Percentiles rank a stretch among this genome's conserved stretches.
These are phyloP conservation scores for Russula lepida DNA, from an alignment of 768 basidiomycete genomes.

Conservation along the genomic window DNA sequence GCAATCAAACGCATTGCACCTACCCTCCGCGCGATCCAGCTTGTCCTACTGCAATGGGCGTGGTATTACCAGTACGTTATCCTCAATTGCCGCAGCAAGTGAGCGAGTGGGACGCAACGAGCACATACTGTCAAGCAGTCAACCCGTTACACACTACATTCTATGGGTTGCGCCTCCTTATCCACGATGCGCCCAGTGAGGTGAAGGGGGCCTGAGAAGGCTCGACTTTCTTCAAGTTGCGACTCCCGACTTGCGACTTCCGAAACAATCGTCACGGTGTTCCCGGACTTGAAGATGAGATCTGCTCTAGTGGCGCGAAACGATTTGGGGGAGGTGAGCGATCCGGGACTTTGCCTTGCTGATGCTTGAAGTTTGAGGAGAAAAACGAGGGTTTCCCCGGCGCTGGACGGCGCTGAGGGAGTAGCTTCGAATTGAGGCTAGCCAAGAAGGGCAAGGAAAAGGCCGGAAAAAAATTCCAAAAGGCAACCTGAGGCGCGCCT, in stretches of 20 bases:
- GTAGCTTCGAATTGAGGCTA: slow-evolving; percentile 21
- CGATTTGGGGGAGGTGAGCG: slow-evolving; percentile 12
- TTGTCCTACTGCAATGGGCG: background rate
- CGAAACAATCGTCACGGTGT: background rate
- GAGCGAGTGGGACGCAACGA: background rate
- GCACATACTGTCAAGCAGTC: background rate
- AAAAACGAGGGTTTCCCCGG: slow-evolving; percentile 19
- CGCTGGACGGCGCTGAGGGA: slow-evolving; percentile 18
- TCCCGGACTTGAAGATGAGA: background rate
- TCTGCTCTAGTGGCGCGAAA: background rate
- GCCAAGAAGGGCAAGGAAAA: slow-evolving; percentile 21
- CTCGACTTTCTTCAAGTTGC: background rate
- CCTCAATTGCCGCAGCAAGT: background rate
- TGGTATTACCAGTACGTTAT: background rate
- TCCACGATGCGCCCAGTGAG: background rate
- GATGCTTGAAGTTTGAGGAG: slow-evolving; percentile 13
- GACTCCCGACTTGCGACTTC: background rate
- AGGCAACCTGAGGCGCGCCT: slow-evolving; percentile 21
- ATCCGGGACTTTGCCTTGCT: slow-evolving; percentile 8
- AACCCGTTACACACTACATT: background rate
- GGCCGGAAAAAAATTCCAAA: slow-evolving; percentile 21
- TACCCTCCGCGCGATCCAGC: background rate
- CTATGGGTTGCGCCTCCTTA: background rate
- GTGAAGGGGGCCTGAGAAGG: background rate
- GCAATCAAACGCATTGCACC: background rate